These are phyloP conservation scores for Pontederia crassipes DNA, from an alignment of 176 grass and related monocot species.

Conservation along the genomic window DNA sequence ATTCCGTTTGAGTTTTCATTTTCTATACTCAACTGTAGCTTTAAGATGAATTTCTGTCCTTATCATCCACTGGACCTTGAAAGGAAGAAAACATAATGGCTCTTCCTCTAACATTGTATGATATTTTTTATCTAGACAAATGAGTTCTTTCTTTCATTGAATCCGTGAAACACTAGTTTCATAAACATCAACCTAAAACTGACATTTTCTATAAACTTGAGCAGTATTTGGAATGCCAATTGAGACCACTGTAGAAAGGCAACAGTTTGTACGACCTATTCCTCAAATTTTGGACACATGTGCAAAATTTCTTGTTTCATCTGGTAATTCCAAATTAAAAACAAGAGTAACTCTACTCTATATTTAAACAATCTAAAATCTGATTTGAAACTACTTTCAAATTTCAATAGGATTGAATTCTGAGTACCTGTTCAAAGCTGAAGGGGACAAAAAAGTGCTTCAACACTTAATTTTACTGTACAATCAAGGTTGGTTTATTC, in stretches of 20 bases:
- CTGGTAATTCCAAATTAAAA: conserved; percentile 45
- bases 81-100: too few species aligned
- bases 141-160: too few species aligned
- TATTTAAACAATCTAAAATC: conserved; percentile 2
- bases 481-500: conserved; percentile 54
- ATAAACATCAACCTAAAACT: too few species aligned
- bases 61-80: too few species aligned
- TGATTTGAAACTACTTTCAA: conserved; percentile 20
- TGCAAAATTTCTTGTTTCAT: conserved; percentile 78
- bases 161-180: too few species aligned
- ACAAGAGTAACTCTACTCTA: background rate
- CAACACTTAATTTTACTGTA: conserved; percentile 76
- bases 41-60: too few species aligned
- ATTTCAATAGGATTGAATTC: conserved; percentile 51
- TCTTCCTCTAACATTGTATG: too few species aligned
- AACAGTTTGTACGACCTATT: conserved; percentile 63
- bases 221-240: conserved; percentile 86
- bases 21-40: too few species aligned
- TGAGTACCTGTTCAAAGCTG: conserved; percentile 87
- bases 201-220: conserved; percentile 4
- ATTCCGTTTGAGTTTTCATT: too few species aligned
- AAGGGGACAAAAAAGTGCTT: conserved; percentile 71
- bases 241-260: conserved; percentile 62
- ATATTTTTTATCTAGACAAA: too few species aligned
- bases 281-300: conserved; percentile 74